Conservation (phyloP, 345 rosid genomes). For the Eucalyptus paniculata region DNA sequence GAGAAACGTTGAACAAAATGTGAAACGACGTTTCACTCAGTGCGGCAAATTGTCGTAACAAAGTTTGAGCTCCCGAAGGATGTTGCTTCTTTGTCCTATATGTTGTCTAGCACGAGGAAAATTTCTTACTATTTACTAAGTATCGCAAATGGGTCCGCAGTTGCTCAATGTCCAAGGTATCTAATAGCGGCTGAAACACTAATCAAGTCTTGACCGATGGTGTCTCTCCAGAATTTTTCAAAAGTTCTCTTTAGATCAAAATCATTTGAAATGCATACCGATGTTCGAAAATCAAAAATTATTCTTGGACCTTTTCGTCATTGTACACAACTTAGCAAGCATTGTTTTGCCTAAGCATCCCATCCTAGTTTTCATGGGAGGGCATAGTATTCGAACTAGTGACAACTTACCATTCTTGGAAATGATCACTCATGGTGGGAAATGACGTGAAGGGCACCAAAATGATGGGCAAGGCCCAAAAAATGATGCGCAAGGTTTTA, state of each 20-base stretch:
- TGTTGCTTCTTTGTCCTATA: background rate
- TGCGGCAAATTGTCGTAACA: too few species aligned
- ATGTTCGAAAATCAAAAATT: background rate
- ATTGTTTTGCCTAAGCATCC: background rate
- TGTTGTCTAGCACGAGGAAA: background rate
- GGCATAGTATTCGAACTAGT: too few species aligned
- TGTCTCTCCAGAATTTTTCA: background rate
- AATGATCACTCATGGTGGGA: background rate
- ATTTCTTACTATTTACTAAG: background rate
- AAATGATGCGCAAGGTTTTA: too few species aligned
- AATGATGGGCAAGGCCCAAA: too few species aligned
- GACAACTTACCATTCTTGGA: background rate
- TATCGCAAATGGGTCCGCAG: background rate
- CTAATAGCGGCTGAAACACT: background rate
- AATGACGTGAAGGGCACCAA: too few species aligned
- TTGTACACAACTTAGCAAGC: too few species aligned
- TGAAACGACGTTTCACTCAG: too few species aligned
- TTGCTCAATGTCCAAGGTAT: background rate
- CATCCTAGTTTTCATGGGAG: background rate
- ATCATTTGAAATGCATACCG: background rate
- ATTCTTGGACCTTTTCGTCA: background rate
- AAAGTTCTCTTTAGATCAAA: background rate
- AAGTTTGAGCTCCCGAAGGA: too few species aligned
- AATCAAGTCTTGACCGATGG: background rate
- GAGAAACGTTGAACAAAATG: background rate